phyloP scores from a whole-genome alignment of 2,329 filamentous ascomycete species.

The Aspergillus chevalieri region DNA sequence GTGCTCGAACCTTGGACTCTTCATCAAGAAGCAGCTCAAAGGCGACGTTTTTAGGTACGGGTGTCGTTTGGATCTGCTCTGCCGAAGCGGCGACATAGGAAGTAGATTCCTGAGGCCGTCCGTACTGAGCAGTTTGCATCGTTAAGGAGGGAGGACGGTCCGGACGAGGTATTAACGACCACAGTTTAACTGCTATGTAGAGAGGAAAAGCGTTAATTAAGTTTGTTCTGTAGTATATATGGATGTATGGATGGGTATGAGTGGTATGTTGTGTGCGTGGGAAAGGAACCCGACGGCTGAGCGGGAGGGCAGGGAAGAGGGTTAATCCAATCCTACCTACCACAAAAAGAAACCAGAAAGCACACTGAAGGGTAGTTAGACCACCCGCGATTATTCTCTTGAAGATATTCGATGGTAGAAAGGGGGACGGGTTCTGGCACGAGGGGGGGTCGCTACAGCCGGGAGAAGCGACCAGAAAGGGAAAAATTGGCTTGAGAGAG shows the following conservation, averaged over 20 bases:
- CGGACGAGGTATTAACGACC: constrained; percentile 11
- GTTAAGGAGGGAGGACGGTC: not conserved
- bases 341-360: constrained; percentile 25
- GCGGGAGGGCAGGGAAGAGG: constrained; percentile 20
- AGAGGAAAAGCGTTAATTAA: constrained; percentile 28
- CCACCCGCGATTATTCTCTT: constrained; percentile 27
- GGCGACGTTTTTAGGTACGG: constrained; percentile 54
- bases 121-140: constrained; percentile 32
- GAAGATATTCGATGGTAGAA: constrained; percentile 23
- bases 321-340: constrained; percentile 34
- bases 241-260: not conserved
- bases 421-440: constrained; percentile 17
- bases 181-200: constrained; percentile 26
- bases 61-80: constrained; percentile 31
- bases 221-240: constrained; percentile 13
- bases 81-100: constrained; percentile 20
- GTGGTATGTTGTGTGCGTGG: constrained; percentile 14
- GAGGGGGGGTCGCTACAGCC: constrained; percentile 31
- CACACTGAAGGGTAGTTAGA: constrained; percentile 21
- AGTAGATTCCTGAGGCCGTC: constrained; percentile 28
- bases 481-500: constrained; percentile 14
- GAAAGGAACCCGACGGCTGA: constrained; percentile 16
- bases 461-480: constrained; percentile 26
- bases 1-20: constrained; percentile 52
- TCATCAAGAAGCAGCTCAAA: constrained; percentile 58